phyloP scores from a whole-genome alignment of 2,329 filamentous ascomycete genomes.

The Ophiostoma quercus region DNA sequence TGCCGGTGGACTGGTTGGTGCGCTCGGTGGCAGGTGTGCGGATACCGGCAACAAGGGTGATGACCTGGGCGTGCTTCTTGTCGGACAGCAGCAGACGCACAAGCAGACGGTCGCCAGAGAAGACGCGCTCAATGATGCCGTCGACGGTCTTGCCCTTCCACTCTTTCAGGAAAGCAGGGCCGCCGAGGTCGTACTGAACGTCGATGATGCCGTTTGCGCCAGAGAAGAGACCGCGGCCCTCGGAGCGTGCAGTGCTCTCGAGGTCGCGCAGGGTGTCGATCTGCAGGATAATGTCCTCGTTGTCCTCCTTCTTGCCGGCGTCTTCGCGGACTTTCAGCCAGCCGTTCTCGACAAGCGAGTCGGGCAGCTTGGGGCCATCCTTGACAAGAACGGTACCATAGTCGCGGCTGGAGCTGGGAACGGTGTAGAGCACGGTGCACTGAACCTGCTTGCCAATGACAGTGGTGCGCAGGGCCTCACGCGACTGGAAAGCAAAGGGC shows the following conservation, averaged over 20 bases:
- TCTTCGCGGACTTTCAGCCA: slow-evolving; percentile 94
- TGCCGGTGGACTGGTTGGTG: slow-evolving; percentile 69
- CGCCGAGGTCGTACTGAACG: slow-evolving; percentile 73
- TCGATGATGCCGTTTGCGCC: slow-evolving; percentile 62
- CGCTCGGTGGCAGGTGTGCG: slow-evolving; percentile 86
- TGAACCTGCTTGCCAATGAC: slow-evolving; percentile 82
- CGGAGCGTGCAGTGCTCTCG: slow-evolving; percentile 71
- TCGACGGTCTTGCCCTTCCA: slow-evolving; percentile 83
- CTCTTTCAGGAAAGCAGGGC: slow-evolving; percentile 72
- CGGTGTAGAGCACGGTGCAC: slow-evolving; percentile 79
- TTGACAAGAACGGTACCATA: slow-evolving; percentile 77
- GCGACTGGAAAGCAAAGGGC: slow-evolving; percentile 87
- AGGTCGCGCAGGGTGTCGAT: slow-evolving; percentile 73
- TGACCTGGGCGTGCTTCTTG: slow-evolving; percentile 80
- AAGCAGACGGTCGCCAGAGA: slow-evolving; percentile 85
- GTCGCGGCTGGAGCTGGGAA: slow-evolving; percentile 78
- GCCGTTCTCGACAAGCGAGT: slow-evolving; percentile 77
- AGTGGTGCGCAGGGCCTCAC: slow-evolving; percentile 81
- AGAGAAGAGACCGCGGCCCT: slow-evolving; percentile 77
- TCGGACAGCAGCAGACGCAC: slow-evolving; percentile 75
- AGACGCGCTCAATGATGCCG: slow-evolving; percentile 81
- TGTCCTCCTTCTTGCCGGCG: slow-evolving; percentile 84
- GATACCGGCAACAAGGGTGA: slow-evolving; percentile 84
- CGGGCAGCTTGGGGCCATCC: slow-evolving; percentile 71
- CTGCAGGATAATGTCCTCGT: slow-evolving; percentile 64